A percentile compares a stretch with the other conserved stretches of the same genome.
Evolutionary conservation across 768 basidiomycete genomes (phyloP).

Genomic region (Agrocybe praecox): DNA sequence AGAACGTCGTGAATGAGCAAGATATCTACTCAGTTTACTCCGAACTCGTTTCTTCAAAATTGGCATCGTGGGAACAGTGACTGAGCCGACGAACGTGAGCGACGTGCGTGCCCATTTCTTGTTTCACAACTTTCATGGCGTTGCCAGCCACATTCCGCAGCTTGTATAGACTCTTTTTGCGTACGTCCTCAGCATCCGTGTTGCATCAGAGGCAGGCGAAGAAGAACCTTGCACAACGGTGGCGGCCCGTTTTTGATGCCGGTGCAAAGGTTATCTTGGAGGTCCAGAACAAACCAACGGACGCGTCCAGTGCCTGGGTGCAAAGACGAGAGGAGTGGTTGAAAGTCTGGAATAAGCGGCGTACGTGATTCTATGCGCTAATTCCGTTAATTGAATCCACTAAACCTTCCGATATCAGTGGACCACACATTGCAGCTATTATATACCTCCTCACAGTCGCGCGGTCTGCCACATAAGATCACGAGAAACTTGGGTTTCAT

Average conservation of each 20-base stretch:
- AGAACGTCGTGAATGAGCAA: no score
- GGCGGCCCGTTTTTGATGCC: slow-evolving; percentile 56
- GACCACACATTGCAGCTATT: slow-evolving; percentile 68
- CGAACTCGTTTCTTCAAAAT: no score
- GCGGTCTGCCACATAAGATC: slow-evolving; percentile 62
- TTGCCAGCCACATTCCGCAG: slow-evolving; percentile 50
- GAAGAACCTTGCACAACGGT: slow-evolving; percentile 47
- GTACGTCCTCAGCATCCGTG: slow-evolving; percentile 58
- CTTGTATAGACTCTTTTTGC: slow-evolving; percentile 61
- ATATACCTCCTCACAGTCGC: slow-evolving; percentile 60
- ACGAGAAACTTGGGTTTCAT: slow-evolving; percentile 57
- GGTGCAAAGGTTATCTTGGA: slow-evolving; percentile 46
- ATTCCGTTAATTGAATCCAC: not conserved
- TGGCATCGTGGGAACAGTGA: not conserved
- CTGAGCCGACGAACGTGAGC: not conserved
- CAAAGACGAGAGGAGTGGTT: slow-evolving; percentile 43
- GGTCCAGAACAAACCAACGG: slow-evolving; percentile 32
- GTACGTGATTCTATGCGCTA: slow-evolving; percentile 35
- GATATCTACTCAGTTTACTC: no score
- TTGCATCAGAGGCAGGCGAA: slow-evolving; percentile 49
- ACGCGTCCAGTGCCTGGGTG: slow-evolving; percentile 26
- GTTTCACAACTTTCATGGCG: slow-evolving; percentile 8
- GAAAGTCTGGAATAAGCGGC: slow-evolving; percentile 54
- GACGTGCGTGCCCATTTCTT: not conserved
- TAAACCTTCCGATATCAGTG: slow-evolving; percentile 40